These are phyloP conservation scores for Backusella luteola DNA, from an alignment of 192 early-diverging fungal species.

Conservation along the genomic window DNA sequence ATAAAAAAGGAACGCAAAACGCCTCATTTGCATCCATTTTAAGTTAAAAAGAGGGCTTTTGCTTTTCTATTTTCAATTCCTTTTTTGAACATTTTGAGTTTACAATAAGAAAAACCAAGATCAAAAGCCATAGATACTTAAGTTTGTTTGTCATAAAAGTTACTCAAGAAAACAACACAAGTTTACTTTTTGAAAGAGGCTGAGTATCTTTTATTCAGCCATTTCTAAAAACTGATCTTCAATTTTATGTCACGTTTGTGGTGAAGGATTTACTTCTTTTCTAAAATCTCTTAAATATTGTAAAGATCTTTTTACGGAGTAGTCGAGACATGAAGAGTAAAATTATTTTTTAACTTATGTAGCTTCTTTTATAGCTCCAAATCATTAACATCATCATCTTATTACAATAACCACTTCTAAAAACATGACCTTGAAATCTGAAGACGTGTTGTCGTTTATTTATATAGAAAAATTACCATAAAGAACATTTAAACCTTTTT, in stretches of 20 bases:
- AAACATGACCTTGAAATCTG: background rate
- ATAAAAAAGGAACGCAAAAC: background rate
- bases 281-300: background rate
- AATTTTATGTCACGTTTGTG: background rate
- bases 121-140: background rate
- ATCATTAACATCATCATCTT: background rate
- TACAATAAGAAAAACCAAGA: background rate
- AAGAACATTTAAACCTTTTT: background rate
- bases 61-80: background rate
- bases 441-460: background rate
- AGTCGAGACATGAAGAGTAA: background rate
- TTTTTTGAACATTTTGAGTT: background rate
- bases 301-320: background rate
- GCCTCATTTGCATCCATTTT: conserved; percentile 4
- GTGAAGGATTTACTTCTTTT: background rate
- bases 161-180: background rate
- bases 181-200: background rate
- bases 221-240: background rate
- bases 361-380: too few relatives aligned
- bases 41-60: conserved; percentile 3
- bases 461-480: background rate
- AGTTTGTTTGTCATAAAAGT: background rate
- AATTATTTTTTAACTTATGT: too few relatives aligned
- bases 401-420: background rate
- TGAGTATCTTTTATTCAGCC: background rate